Conservation (phyloP, 2,329 filamentous ascomycete genomes). For the Karstenula rhodostoma region DNA sequence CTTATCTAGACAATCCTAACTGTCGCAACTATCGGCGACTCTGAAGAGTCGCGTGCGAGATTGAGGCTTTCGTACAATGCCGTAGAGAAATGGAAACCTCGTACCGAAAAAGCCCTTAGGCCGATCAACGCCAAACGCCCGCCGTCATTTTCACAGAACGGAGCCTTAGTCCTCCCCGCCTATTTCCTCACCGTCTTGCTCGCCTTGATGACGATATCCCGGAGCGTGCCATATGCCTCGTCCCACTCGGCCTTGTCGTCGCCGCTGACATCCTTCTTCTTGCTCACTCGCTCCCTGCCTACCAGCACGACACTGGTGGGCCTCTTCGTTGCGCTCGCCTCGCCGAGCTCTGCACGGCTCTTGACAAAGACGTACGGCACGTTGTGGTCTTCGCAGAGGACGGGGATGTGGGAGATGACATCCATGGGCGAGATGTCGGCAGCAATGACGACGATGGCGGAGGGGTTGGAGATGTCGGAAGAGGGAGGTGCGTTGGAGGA, state of each 20-base stretch:
- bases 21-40: neutral
- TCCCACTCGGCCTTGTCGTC: slow-evolving; percentile 58
- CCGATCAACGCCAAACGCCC: slow-evolving; percentile 15
- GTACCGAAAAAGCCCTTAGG: slow-evolving; percentile 3
- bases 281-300: slow-evolving; percentile 59
- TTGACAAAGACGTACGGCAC: slow-evolving; percentile 96
- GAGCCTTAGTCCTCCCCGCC: neutral
- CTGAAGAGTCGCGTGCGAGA: neutral
- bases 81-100: neutral
- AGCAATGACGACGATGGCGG: slow-evolving; percentile 85
- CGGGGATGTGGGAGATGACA: slow-evolving; percentile 96
- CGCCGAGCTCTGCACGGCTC: slow-evolving; percentile 90
- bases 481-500: slow-evolving; percentile 70
- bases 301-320: slow-evolving; percentile 97
- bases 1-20: neutral
- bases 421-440: slow-evolving; percentile 98
- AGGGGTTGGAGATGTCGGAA: slow-evolving; percentile 62
- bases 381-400: slow-evolving; percentile 97
- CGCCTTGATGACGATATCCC: slow-evolving; percentile 68
- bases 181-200: slow-evolving; percentile 63
- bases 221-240: slow-evolving; percentile 64
- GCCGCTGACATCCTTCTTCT: slow-evolving; percentile 58
- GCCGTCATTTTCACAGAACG: slow-evolving; percentile 2
- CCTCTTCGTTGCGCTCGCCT: slow-evolving; percentile 92
- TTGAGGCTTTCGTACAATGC: slow-evolving; percentile 6